Base-by-base conservation (phyloP, 495 filamentous ascomycete genomes). In the Annulohypoxylon moriforme region DNA sequence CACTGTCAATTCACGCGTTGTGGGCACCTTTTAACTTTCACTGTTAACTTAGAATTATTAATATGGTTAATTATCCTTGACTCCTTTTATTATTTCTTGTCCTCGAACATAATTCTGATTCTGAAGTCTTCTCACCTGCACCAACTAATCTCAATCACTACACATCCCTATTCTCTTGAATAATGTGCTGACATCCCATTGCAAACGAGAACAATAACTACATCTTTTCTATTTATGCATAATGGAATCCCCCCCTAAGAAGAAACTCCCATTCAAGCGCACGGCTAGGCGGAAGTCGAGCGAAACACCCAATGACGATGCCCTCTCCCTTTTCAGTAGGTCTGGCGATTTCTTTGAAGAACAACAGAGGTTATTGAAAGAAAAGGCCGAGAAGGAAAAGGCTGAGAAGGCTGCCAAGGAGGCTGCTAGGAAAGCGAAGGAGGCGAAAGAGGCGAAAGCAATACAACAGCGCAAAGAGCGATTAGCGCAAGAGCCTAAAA, bases 191-290 rank as follows among this genome's bases (percentile, higher is more conserved):
- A 33, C 7, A n/a, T 55, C 5, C 16, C 13, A 31, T 33, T 6
- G 7, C 24, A 52, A 29, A n/a, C 16, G 9, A 36, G 34, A 6
- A 16, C 1, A 4, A 4, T 20, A 3, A 25, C 2, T 58, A 9
- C 10, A 36, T 20, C 8, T 29, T 60, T 27, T 52, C 56, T 33
- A 13, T 13, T 66, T 60, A 56, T 25, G 46, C 31, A 47, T 33
- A 22, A 77, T 77, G 75, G 73, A 61, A 25, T 56, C 78, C 8
- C 36, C 73, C 9, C 64, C 76, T 16, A 92, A 90, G 82, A 85
- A 83, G 58, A 84, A 85, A 0, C 84, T 93, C 31, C 93, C 93
- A 76, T 93, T 89, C 34, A 90, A 88, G 75, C 89, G 90, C 27
- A 83, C 86, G 0, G 90, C 84, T 79, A 82, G 85, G 40, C 79